A percentile compares a stretch with the other conserved stretches of the same genome.
Evolutionary conservation across 2,329 filamentous ascomycete species (phyloP).

Genomic region (Penicillium sp.): DNA sequence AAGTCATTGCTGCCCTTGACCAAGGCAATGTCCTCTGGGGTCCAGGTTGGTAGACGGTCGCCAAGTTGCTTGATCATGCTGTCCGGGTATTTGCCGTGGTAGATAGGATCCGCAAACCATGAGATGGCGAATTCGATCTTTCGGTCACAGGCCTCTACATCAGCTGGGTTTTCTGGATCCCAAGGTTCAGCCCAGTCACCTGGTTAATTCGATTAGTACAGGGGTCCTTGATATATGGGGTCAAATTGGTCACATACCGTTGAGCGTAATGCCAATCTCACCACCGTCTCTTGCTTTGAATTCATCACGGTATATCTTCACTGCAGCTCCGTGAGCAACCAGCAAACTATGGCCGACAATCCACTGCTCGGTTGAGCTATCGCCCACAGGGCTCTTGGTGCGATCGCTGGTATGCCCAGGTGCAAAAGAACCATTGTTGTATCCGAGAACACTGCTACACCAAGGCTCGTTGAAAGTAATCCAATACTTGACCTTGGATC

Average conservation of each 20-base stretch:
- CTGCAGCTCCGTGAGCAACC: slow-evolving; percentile 72
- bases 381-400: slow-evolving; percentile 64
- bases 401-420: slow-evolving; percentile 79
- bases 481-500: slow-evolving; percentile 77
- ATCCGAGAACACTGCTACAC: slow-evolving; percentile 77
- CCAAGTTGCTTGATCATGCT: slow-evolving; percentile 81
- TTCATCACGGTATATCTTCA: slow-evolving; percentile 77
- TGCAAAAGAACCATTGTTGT: slow-evolving; percentile 72
- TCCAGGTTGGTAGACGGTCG: slow-evolving; percentile 70
- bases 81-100: slow-evolving; percentile 76
- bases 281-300: slow-evolving; percentile 70
- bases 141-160: slow-evolving; percentile 71
- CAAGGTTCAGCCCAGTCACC: slow-evolving; percentile 78
- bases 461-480: slow-evolving; percentile 90
- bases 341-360: slow-evolving; percentile 76
- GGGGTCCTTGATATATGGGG: neutral
- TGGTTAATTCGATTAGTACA: slow-evolving; percentile 26
- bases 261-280: slow-evolving; percentile 82
- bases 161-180: slow-evolving; percentile 70
- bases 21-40: slow-evolving; percentile 66
- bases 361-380: slow-evolving; percentile 76
- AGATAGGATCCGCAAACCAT: slow-evolving; percentile 86
- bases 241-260: slow-evolving; percentile 51
- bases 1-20: slow-evolving; percentile 87
- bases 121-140: slow-evolving; percentile 84